Evolutionary conservation across 768 basidiomycete genomes (phyloP).

Genomic region (Hortiboletus flavorubellus): DNA sequence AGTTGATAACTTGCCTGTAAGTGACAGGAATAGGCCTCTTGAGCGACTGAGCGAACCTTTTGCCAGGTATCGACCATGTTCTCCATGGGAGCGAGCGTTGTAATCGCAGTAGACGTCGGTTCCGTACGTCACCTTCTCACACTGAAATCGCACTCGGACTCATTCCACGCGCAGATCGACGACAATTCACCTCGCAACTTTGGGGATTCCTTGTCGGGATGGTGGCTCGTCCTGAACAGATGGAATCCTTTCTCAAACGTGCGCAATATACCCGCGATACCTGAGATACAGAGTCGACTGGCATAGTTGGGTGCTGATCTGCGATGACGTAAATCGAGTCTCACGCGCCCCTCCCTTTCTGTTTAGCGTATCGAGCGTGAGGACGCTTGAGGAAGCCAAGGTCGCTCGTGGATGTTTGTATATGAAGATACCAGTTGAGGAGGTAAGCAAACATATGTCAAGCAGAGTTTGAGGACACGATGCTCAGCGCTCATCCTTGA

Average conservation of each 20-base stretch:
- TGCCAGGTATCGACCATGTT: conserved; percentile 84
- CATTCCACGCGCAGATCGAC: conserved; percentile 49
- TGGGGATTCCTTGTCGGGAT: conserved; percentile 93
- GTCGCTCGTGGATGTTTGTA: conserved; percentile 84
- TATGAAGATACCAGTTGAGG: conserved; percentile 92
- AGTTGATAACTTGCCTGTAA: conserved; percentile 89
- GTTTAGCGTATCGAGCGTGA: conserved; percentile 88
- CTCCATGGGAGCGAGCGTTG: conserved; percentile 82
- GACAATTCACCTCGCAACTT: conserved; percentile 95
- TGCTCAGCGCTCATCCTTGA: conserved; percentile 6
- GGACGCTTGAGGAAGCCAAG: conserved; percentile 95
- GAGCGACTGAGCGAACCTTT: not conserved
- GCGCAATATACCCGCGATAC: conserved; percentile 77
- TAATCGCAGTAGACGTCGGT: conserved; percentile 94
- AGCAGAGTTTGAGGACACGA: not conserved
- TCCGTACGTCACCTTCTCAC: conserved; percentile 50
- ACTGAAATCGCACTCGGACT: not conserved
- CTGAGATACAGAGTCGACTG: conserved; percentile 90
- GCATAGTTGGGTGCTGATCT: conserved; percentile 70
- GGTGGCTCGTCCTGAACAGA: conserved; percentile 91
- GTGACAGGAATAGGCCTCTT: conserved; percentile 15
- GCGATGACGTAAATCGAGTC: not conserved
- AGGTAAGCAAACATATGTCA: conserved; percentile 45
- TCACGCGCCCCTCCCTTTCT: conserved; percentile 1
- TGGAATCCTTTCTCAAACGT: conserved; percentile 89